phyloP scores from a whole-genome alignment of 768 basidiomycete genomes.

The Trametes punicea region DNA sequence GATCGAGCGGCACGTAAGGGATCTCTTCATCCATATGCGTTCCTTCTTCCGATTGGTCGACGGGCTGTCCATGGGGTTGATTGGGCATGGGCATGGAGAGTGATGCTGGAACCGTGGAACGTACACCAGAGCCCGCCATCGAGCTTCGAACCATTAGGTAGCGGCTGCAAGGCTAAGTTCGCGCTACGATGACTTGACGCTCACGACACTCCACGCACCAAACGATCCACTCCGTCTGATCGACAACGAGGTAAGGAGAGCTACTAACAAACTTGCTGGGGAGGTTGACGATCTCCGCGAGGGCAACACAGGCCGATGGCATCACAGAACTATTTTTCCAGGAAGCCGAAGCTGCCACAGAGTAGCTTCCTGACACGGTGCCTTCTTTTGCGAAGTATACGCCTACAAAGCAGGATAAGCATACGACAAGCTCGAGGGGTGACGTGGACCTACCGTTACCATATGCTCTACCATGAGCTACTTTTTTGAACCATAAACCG shows the following conservation, averaged over 20 bases:
- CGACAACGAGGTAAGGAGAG: conserved; percentile 54
- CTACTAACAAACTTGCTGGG: conserved; percentile 51
- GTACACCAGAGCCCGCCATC: no score
- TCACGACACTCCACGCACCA: conserved; percentile 40
- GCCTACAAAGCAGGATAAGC: conserved; percentile 36
- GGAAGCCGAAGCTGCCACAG: conserved; percentile 27
- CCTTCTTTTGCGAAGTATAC: conserved; percentile 69
- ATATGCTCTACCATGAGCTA: conserved; percentile 57
- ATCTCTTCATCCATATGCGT: conserved; percentile 11
- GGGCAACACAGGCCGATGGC: conserved; percentile 50
- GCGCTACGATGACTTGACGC: neutral
- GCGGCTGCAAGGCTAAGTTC: conserved; percentile 37
- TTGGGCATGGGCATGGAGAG: neutral
- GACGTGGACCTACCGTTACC: conserved; percentile 50
- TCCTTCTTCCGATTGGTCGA: neutral
- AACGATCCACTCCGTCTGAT: conserved; percentile 67
- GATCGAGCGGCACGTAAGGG: conserved; percentile 50
- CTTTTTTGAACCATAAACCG: conserved; percentile 59
- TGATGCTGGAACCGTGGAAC: conserved; percentile 1
- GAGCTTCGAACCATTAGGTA: conserved; percentile 53
- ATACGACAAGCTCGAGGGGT: neutral
- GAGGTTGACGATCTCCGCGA: conserved; percentile 66
- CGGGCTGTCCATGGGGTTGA: no score
- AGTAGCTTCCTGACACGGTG: conserved; percentile 43
- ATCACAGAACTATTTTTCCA: conserved; percentile 53